Base-by-base conservation (phyloP, 495 filamentous ascomycete genomes). In the Trichodelitschia bisporula region DNA sequence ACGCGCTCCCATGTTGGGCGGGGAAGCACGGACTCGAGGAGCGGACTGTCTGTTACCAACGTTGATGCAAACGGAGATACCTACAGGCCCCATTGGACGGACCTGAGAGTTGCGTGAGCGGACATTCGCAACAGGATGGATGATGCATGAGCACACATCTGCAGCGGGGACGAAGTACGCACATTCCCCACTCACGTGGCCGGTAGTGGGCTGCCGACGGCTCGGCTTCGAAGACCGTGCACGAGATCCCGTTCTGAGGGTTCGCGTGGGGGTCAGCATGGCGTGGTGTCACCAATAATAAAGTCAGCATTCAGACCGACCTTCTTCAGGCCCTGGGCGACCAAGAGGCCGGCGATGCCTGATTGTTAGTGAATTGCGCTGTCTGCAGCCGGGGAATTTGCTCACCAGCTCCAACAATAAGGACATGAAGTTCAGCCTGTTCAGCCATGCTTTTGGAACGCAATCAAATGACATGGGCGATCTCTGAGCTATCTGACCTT, bases 191-290 rank as follows among this genome's bases (percentile, higher is more conserved):
- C 26, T 33, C 31, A 14, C 31, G 31, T 10, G 19, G 10, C n/a
- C 31, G 19, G 31, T 33, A 27, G 20, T 29, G 31, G 11, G 31
- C 15, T 9, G 31, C 19, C 2, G 31, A 33, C 6, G 31, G 19
- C 31, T 33, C 31, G 3, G 18, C 13, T 18, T 33, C 31, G 31
- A 33, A 33, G 30, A 33, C 31, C 8, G 31, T 33, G 31, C 31
- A 33, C n/a, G 9, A 5, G 18, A 33, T 33, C 10, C 31, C 19
- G 15, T 27, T 33, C 31, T 33, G 20, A 11, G 12, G 16, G 15
- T 4, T 11, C 13, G 13, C 12, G 14, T 18, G 19, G 13, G 23
- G 23, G 9, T n/a, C n/a, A 26, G 19, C 20, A 15, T 6, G 15
- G 12, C 20, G n/a, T 33, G 21, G 12, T 16, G 23, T 26, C 19